A percentile compares a stretch with the other conserved stretches of the same genome.
Evolutionary conservation across 805 yeast genomes (phyloP).

Genomic region (Schizosaccharomyces octosporus): DNA sequence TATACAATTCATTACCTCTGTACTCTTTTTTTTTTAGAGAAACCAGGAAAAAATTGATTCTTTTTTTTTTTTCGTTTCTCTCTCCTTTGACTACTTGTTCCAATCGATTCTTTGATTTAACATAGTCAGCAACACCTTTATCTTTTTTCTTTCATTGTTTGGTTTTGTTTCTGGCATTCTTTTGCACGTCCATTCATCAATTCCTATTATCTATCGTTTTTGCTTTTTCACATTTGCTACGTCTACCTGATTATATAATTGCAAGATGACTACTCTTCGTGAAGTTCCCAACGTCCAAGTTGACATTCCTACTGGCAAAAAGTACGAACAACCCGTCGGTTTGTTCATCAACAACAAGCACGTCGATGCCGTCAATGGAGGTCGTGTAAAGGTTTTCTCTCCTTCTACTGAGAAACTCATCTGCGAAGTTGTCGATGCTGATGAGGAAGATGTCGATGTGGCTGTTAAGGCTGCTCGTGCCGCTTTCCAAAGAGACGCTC

Average conservation of each 20-base stretch:
- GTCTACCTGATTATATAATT: background rate
- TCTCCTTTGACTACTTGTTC: no score
- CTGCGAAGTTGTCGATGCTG: conserved; percentile 47
- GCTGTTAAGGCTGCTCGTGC: conserved; percentile 70
- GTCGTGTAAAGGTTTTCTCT: conserved; percentile 32
- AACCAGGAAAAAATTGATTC: no score
- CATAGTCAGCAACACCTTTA: no score
- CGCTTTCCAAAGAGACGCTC: conserved; percentile 33
- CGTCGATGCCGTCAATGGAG: conserved; percentile 27
- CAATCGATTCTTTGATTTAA: no score
- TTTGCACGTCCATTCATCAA: background rate
- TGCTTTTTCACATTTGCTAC: background rate
- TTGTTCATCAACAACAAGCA: conserved; percentile 67
- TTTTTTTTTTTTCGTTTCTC: no score
- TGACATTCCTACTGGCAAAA: conserved; percentile 30
- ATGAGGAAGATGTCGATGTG: conserved; percentile 49
- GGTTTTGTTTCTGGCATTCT: background rate
- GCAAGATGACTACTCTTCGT: background rate
- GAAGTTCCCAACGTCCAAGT: background rate
- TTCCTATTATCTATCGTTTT: background rate
- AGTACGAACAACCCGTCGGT: conserved; percentile 64
- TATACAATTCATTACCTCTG: no score
- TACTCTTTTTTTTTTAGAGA: no score
- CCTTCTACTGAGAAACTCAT: conserved; percentile 28
- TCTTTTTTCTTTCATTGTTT: background rate